Evolutionary conservation across 2,329 filamentous ascomycete species (phyloP), one percentile per base, ranked within the genome.

Genomic region (Xylariaceae sp.): DNA sequence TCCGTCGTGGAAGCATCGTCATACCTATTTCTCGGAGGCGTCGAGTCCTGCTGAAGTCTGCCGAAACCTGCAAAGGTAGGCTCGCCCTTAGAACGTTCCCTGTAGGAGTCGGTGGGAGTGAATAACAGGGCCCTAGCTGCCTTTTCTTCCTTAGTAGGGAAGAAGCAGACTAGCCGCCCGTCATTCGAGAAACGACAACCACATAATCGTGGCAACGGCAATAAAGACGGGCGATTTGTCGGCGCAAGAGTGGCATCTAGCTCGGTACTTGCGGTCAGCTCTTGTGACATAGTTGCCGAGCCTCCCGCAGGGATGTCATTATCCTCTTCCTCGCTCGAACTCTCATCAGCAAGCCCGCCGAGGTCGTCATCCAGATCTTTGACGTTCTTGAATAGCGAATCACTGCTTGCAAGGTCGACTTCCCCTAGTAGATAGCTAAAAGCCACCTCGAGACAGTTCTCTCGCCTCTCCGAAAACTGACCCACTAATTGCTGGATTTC

Each of bases 291-390:
- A 51, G 81, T 80, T 12, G 79, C 81, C 7, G 81, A 83, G 18
- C 79, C 80, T 2, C 80, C 80, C 2, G 79, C 70, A 0, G 79
- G 78, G 10, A 82, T 81, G 20, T 81, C 77, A 44, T 77, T 77
- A 20, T 93, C 90, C 62, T 93, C 90, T 57, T 91, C 89, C 60
- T 91, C 89, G 65, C 90, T 96, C 2, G 91, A 97, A 63, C 90
- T 93, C 62, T 95, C 91, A 54, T 90, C 89, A 26, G 78, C 81
- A 37, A 86, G 72, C 2, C 75, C 83, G 56, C 81, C 82, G 5
- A 83, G 67, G 45, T 80, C 79, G 65, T 85, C 80, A 51, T 84
- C 84, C 7, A 86, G 72, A 61, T 89, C 87, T 61, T 86, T 81
- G 10, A 88, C 83, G 59, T 84, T 84, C 60, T 85, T 84, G 66